These are phyloP conservation scores for Xylariaceae sp. DNA, from an alignment of 2,329 filamentous ascomycete genomes.

Conservation along the genomic window DNA sequence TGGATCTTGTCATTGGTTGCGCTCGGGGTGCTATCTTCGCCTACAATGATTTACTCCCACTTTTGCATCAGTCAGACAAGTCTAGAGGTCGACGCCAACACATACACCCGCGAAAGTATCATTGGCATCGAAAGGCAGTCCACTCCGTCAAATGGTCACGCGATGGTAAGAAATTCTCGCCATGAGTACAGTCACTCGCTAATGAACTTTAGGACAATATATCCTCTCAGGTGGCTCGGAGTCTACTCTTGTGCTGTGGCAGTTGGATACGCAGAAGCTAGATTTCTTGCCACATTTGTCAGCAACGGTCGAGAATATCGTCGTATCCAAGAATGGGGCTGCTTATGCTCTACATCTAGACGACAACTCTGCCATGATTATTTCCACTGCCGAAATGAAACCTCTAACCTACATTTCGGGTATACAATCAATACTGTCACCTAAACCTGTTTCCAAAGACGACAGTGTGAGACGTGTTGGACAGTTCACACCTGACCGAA, in stretches of 20 bases:
- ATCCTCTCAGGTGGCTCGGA: slow-evolving; percentile 89
- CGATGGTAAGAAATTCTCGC: slow-evolving; percentile 61
- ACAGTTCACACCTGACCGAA: slow-evolving; percentile 40
- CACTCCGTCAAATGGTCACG: slow-evolving; percentile 84
- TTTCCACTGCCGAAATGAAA: slow-evolving; percentile 85
- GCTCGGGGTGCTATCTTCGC: slow-evolving; percentile 72
- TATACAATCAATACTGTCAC: slow-evolving; percentile 63
- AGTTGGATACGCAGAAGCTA: slow-evolving; percentile 78
- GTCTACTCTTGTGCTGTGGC: slow-evolving; percentile 87
- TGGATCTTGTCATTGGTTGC: slow-evolving; percentile 79
- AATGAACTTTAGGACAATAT: slow-evolving; percentile 67
- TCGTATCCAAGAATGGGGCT: slow-evolving; percentile 73
- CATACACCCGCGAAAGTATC: slow-evolving; percentile 62
- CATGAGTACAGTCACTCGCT: slow-evolving; percentile 7
- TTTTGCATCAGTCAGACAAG: slow-evolving; percentile 45
- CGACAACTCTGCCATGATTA: slow-evolving; percentile 86
- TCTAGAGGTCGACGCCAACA: slow-evolving; percentile 42
- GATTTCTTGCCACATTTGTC: slow-evolving; percentile 88
- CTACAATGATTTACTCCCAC: slow-evolving; percentile 70
- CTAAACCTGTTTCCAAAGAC: slow-evolving; percentile 48
- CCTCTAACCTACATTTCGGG: slow-evolving; percentile 81
- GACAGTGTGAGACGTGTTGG: slow-evolving; percentile 51
- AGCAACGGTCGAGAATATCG: slow-evolving; percentile 77
- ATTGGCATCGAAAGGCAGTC: slow-evolving; percentile 88
- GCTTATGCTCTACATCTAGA: slow-evolving; percentile 82